Percentiles rank a stretch among this genome's conserved stretches.
Evolutionary conservation across 2,329 filamentous ascomycete genomes (phyloP).

Genomic region (Clarireedia monteithiana): DNA sequence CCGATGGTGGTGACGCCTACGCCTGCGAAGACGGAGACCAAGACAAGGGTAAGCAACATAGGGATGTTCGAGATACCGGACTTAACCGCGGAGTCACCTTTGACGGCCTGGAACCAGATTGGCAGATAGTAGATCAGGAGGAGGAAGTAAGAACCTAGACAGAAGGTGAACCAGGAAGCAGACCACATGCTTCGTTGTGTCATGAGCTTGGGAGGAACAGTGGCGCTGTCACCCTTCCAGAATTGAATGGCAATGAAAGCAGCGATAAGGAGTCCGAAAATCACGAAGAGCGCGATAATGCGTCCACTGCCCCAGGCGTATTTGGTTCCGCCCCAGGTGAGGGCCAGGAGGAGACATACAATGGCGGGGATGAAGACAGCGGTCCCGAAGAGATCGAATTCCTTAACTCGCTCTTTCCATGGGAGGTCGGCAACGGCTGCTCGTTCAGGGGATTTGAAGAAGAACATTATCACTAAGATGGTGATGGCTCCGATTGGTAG

Average conservation of each 20-base stretch:
- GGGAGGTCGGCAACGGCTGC: constrained; percentile 30
- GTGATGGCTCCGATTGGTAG: constrained; percentile 31
- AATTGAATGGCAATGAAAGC: constrained; percentile 31
- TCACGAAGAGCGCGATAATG: constrained; percentile 31
- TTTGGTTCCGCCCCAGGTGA: constrained; percentile 34
- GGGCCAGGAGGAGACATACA: constrained; percentile 32
- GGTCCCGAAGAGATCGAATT: constrained; percentile 32
- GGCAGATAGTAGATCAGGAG: constrained; percentile 38
- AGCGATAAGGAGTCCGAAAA: constrained; percentile 26
- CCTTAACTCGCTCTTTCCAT: constrained; percentile 25
- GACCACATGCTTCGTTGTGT: constrained; percentile 31
- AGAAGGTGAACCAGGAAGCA: constrained; percentile 29
- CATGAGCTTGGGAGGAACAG: constrained; percentile 34
- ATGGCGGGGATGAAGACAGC: constrained; percentile 31
- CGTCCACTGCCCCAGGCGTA: constrained; percentile 31
- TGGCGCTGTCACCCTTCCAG: constrained; percentile 33
- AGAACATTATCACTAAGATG: constrained; percentile 32
- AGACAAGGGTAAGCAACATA: constrained; percentile 28
- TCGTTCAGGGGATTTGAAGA: constrained; percentile 32
- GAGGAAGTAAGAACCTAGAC: constrained; percentile 31
- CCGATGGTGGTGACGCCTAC: neutral
- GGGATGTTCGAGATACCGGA: constrained; percentile 36
- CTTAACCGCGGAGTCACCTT: constrained; percentile 35
- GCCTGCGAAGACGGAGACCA: constrained; percentile 13
- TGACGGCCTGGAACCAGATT: constrained; percentile 42